These are phyloP conservation scores for Penicillium goetzii DNA, from an alignment of 495 filamentous ascomycete genomes.

Conservation along the genomic window DNA sequence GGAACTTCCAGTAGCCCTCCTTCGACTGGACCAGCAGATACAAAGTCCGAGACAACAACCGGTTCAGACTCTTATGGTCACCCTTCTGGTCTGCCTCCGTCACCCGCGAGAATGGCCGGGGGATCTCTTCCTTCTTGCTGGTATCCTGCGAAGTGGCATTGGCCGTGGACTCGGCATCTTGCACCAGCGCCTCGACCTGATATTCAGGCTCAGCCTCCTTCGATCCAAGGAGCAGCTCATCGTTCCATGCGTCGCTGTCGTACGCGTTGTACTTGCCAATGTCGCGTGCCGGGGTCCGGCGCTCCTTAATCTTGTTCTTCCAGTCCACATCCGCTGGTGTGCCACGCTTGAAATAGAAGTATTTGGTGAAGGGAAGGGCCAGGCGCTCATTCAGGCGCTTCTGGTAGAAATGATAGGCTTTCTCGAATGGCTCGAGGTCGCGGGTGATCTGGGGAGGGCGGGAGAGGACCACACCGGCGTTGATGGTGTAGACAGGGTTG, in stretches of 20 bases:
- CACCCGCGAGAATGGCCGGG: constrained; percentile 67
- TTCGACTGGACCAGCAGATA: constrained; percentile 78
- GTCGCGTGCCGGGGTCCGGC: constrained; percentile 76
- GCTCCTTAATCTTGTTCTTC: constrained; percentile 80
- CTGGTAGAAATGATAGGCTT: constrained; percentile 94
- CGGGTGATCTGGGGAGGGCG: constrained; percentile 87
- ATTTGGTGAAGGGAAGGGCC: constrained; percentile 82
- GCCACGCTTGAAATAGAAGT: constrained; percentile 94
- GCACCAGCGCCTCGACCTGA: constrained; percentile 67
- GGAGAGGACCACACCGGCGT: constrained; percentile 80
- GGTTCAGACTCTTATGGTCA: constrained; percentile 76
- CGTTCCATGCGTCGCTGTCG: constrained; percentile 81
- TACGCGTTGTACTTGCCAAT: constrained; percentile 86
- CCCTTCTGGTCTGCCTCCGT: constrained; percentile 81
- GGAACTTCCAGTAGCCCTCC: constrained; percentile 79
- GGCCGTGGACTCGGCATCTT: constrained; percentile 73
- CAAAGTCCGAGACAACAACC: constrained; percentile 74
- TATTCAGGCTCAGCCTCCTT: constrained; percentile 60
- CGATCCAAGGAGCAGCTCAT: constrained; percentile 81
- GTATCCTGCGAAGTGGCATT: constrained; percentile 65
- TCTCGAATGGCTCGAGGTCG: constrained; percentile 82
- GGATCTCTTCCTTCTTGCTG: constrained; percentile 68
- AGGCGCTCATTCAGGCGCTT: constrained; percentile 94
- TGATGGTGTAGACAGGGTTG: constrained; percentile 64
- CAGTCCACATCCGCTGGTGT: constrained; percentile 85